Conservation (phyloP, 345 rosid genomes). For the Gossypium ekmanianum region DNA sequence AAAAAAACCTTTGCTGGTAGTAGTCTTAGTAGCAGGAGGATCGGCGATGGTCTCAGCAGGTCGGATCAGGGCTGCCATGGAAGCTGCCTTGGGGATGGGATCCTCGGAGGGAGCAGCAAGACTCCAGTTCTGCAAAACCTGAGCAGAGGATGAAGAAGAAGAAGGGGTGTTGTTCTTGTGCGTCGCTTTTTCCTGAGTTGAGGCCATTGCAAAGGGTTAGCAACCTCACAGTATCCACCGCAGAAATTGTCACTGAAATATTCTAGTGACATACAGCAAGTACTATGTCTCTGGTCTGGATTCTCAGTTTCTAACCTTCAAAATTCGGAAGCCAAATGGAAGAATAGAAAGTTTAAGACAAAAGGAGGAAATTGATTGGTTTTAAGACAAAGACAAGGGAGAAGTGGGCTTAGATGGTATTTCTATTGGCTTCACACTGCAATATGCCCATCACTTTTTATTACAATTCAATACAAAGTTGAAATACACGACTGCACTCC, state of each 20-base stretch:
- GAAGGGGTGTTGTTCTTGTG: background rate
- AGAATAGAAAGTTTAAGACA: background rate
- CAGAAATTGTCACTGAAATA: constrained; percentile 36
- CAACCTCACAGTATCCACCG: constrained; percentile 54
- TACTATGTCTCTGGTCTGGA: background rate
- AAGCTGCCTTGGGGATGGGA: constrained; percentile 29
- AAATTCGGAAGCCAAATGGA: background rate
- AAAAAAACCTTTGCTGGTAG: constrained; percentile 46
- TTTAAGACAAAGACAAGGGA: background rate
- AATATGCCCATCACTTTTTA: background rate
- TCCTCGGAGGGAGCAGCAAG: constrained; percentile 22
- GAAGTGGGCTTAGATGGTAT: background rate
- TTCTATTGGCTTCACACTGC: background rate
- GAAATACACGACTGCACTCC: background rate
- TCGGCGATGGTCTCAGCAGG: constrained; percentile 47
- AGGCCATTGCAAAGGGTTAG: constrained; percentile 67
- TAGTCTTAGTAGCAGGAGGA: constrained; percentile 33
- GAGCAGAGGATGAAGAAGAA: constrained; percentile 9
- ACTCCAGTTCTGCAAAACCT: constrained; percentile 37
- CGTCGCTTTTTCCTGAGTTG: constrained; percentile 67
- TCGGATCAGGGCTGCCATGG: constrained; percentile 38
- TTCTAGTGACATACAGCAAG: constrained; percentile 57
- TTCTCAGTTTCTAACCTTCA: background rate
- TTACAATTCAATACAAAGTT: background rate
- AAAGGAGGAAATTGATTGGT: background rate